Conservation (phyloP, 495 filamentous ascomycete species). For the Aspergillus nanangensis region DNA sequence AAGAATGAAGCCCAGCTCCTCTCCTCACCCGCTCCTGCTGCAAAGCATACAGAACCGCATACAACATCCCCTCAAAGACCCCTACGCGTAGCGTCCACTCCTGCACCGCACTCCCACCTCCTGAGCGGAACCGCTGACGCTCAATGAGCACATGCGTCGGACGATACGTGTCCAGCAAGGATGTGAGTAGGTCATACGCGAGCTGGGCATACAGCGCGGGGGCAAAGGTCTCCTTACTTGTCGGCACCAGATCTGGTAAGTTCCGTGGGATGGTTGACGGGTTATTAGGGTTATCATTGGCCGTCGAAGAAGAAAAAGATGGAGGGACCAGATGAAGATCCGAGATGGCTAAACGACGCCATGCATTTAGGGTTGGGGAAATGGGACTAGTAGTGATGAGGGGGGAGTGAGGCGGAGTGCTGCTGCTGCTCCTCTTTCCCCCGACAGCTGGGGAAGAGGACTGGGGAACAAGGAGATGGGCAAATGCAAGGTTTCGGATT, state of each 20-base stretch:
- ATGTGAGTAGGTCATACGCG: constrained; percentile 58
- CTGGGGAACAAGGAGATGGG: constrained; percentile 23
- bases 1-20: constrained; percentile 1
- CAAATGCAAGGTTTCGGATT: constrained; percentile 76
- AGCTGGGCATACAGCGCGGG: constrained; percentile 52
- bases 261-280: constrained; percentile 3
- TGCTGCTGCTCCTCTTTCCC: background rate
- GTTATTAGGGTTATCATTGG: no score
- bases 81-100: constrained; percentile 94
- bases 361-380: constrained; percentile 27
- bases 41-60: constrained; percentile 66
- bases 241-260: constrained; percentile 6
- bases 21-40: constrained; percentile 34
- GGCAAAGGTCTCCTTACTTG: constrained; percentile 37
- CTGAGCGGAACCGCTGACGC: constrained; percentile 79
- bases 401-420: no score
- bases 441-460: background rate
- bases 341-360: constrained; percentile 26
- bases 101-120: constrained; percentile 56
- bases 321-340: background rate
- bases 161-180: constrained; percentile 39
- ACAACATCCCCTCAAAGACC: constrained; percentile 83
- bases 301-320: background rate
- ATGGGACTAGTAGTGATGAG: no score
- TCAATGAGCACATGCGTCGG: constrained; percentile 83